Conservation (phyloP, 2,329 filamentous ascomycete genomes). For the Penicillium sp. region DNA sequence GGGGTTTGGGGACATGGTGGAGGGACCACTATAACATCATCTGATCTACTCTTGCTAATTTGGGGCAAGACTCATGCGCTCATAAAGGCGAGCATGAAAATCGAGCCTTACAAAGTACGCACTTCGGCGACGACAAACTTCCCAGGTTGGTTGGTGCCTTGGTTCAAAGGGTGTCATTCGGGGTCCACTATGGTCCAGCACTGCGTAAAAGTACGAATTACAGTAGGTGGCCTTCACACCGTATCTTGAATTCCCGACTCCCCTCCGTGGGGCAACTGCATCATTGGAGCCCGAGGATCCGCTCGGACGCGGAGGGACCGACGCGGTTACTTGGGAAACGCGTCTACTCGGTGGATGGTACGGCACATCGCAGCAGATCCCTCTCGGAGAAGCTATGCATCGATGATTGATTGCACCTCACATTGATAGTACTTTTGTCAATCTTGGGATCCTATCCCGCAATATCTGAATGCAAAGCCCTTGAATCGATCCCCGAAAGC, state of each 20-base stretch:
- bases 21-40: constrained; percentile 13
- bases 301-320: constrained; percentile 17
- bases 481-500: constrained; percentile 6
- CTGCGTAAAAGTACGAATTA: not conserved
- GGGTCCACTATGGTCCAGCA: not conserved
- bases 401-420: not conserved
- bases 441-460: not conserved
- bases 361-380: constrained; percentile 1
- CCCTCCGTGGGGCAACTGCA: constrained; percentile 19
- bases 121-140: not conserved
- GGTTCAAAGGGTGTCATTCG: not conserved
- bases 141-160: too few species aligned
- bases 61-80: constrained; percentile 6
- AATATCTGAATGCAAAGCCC: constrained; percentile 3
- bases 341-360: constrained; percentile 10
- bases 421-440: not conserved
- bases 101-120: not conserved
- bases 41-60: constrained; percentile 5
- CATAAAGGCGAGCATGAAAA: not conserved
- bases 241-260: not conserved
- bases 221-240: not conserved
- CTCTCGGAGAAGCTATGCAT: not conserved
- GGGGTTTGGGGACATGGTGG: not conserved
- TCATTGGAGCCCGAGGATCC: constrained; percentile 19
- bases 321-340: constrained; percentile 32